Percentiles rank a stretch among this genome's conserved stretches.
These are phyloP conservation scores for Torrubiellomyces zombiae DNA, from an alignment of 2,329 filamentous ascomycete species.

Conservation along the genomic window DNA sequence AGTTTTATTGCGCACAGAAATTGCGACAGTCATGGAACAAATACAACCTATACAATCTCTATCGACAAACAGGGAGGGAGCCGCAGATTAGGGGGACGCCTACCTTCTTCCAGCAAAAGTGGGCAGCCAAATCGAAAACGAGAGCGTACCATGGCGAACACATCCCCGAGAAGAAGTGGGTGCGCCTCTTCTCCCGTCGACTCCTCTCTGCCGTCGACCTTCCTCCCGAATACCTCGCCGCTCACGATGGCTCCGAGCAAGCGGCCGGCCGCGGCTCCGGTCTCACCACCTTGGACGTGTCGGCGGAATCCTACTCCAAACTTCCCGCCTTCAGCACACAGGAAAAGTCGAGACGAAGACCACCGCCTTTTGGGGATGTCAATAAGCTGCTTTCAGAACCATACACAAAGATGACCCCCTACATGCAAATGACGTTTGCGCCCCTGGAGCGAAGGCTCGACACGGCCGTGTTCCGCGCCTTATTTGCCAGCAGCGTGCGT, in stretches of 20 bases:
- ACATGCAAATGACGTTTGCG: conserved; percentile 92
- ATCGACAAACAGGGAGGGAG: conserved; percentile 18
- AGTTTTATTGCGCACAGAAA: conserved; percentile 41
- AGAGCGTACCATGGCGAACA: conserved; percentile 91
- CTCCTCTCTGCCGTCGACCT: conserved; percentile 75
- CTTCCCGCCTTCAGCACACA: conserved; percentile 9
- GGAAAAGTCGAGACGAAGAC: conserved; percentile 6
- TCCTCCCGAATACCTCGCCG: conserved; percentile 63
- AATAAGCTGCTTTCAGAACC: conserved; percentile 17
- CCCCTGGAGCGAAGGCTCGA: conserved; percentile 83
- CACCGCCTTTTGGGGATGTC: conserved; percentile 12
- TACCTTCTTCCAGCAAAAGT: conserved; percentile 98
- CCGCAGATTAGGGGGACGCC: conserved; percentile 16
- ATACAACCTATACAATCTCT: conserved; percentile 86
- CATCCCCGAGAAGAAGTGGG: conserved; percentile 83
- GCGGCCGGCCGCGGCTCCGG: conserved; percentile 75
- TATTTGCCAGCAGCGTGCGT: conserved; percentile 85
- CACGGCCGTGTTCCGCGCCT: conserved; percentile 79
- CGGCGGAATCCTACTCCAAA: conserved; percentile 18
- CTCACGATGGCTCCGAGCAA: conserved; percentile 65
- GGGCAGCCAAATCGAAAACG: conserved; percentile 68
- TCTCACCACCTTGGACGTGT: conserved; percentile 17
- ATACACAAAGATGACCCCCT: conserved; percentile 48
- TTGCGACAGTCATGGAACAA: conserved; percentile 94
- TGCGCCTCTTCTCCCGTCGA: conserved; percentile 75